Evolutionary conservation across 805 yeast species (phyloP), one percentile per base, ranked within the genome.

Genomic region (Yarrowia phangngaensis): DNA sequence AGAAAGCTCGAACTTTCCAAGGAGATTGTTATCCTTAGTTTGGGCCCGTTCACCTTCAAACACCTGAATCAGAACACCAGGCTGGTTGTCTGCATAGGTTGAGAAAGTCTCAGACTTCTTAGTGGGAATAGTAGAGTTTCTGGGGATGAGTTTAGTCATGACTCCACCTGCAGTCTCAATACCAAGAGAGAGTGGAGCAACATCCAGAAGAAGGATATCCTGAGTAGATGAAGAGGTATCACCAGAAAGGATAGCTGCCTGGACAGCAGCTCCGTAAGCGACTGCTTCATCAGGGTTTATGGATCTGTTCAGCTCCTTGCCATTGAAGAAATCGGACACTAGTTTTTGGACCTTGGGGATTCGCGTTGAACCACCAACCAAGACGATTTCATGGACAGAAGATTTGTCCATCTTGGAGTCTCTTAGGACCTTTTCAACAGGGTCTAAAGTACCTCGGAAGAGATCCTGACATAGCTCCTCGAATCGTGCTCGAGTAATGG

Each of bases 141-240:
- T 84, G 75, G 96, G 95, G 64, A 90, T 89, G 73, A 89, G 80
- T 74, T 86, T 86, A 70, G 96, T 89, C 95, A 89, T 88, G 72
- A 88, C 89, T 80, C 97, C 97, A 78, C 97, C 97, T 64, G 96
- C 96, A 60, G 96, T 89, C 76, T 89, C 97, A 72, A 89, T 88
- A 81, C 97, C 97, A 62, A 88, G 70, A 51, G 97, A 89, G 67
- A 89, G 78, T 71, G 97, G 97, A 64, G 97, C 94, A 69, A 89
- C 97, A 78, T 89, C 97, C 68, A 90, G 79, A 65, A 88, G 77
- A 67, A 88, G 76, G 67, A 87, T 76, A 69, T 87, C 95, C 75
- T 87, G 95, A 52, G 95, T 87, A 82, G 86, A 85, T 51, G 95
- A 80, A 26, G 95, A 87, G 59, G 88, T 81, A 72, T 87, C 95